phyloP scores from a whole-genome alignment of 1,284 basidiomycete species.

The Ceratobasidium sp. region DNA sequence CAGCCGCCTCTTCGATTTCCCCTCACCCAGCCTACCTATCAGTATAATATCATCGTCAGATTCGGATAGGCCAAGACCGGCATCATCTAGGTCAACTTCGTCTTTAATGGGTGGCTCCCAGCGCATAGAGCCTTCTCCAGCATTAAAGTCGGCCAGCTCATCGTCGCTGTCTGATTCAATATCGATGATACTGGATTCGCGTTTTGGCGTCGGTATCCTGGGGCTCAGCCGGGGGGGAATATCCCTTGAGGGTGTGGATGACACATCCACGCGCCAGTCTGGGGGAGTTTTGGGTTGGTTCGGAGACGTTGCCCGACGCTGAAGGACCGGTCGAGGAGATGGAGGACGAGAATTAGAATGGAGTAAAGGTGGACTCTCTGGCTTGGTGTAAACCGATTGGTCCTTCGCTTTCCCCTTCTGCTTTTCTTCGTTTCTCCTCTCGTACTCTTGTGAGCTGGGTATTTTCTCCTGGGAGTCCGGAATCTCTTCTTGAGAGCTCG shows the following conservation, averaged over 20 bases:
- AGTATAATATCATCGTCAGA: constrained; percentile 19
- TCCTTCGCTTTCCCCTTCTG: not conserved
- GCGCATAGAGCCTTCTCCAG: constrained; percentile 36
- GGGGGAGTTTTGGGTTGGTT: not conserved
- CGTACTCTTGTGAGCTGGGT: constrained; percentile 33
- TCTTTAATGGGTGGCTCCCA: constrained; percentile 38
- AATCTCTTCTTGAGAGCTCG: constrained; percentile 29
- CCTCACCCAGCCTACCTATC: not conserved
- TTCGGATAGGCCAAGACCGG: not conserved
- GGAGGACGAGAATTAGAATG: not conserved
- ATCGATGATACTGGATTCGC: constrained; percentile 40
- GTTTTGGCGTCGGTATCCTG: not conserved
- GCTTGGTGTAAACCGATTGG: not conserved
- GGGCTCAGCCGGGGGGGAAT: not conserved
- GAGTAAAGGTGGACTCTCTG: not conserved
- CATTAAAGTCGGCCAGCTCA: constrained; percentile 24
- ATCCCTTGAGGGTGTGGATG: not conserved
- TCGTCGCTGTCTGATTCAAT: constrained; percentile 43
- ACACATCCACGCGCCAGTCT: not conserved
- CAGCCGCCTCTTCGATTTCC: not conserved
- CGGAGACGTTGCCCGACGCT: not conserved
- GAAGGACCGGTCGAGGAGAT: not conserved
- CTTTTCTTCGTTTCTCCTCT: constrained; percentile 7
- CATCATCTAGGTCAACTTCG: constrained; percentile 12
- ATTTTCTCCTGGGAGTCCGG: constrained; percentile 16